A percentile compares a stretch with the other conserved stretches of the same genome.
These are phyloP conservation scores for Brachypodium distachyon DNA, from an alignment of 202 grass and related monocot genomes.

Conservation along the genomic window DNA sequence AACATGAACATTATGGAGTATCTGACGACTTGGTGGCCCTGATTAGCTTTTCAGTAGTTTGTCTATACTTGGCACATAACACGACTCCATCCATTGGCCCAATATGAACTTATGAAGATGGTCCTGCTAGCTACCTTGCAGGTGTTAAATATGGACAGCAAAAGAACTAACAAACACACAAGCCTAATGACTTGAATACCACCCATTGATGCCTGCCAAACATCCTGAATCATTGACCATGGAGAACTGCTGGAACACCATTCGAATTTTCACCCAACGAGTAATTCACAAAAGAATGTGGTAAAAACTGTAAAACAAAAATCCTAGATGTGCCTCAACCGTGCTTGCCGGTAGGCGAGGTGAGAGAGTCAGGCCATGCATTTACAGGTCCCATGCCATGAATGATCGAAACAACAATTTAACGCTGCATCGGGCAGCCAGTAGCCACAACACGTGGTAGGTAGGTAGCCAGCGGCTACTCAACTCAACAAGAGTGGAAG, in stretches of 20 bases:
- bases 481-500: neutral
- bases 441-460: conserved; percentile 34
- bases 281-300: neutral
- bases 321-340: neutral
- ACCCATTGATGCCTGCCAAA: neutral
- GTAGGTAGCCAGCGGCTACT: conserved; percentile 1
- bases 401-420: conserved; percentile 19
- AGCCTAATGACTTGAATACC: neutral
- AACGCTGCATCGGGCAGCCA: neutral
- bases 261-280: neutral
- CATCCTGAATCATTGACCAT: neutral
- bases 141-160: conserved; percentile 13
- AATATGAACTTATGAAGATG: conserved; percentile 27
- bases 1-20: too few relatives aligned
- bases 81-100: conserved; percentile 19
- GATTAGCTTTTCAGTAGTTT: neutral
- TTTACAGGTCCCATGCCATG: conserved; percentile 22
- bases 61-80: neutral
- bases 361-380: conserved; percentile 14
- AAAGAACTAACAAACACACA: neutral
- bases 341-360: neutral
- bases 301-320: neutral
- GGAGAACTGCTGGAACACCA: neutral
- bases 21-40: neutral
- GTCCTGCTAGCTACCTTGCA: conserved; percentile 10